These are phyloP conservation scores for Claviceps fusiformis DNA, from an alignment of 2,329 filamentous ascomycete species.

Conservation along the genomic window DNA sequence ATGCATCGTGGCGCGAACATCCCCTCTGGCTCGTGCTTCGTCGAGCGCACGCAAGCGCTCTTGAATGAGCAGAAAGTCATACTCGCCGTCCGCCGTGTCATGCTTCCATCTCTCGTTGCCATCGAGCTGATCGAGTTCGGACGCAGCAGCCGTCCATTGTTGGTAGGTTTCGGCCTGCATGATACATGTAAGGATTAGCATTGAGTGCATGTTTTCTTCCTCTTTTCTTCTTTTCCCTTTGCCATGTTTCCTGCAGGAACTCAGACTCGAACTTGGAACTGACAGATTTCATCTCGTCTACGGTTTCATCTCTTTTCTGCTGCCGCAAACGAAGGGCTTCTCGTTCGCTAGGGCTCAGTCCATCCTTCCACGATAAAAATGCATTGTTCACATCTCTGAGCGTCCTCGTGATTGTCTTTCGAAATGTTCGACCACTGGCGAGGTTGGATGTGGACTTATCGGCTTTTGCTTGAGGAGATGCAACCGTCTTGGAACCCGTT, in stretches of 20 bases:
- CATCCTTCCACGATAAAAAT: slow-evolving; percentile 37
- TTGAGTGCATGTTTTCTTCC: too few species aligned
- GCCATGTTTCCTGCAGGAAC: not conserved
- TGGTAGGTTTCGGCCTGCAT: slow-evolving; percentile 49
- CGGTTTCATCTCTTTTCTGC: slow-evolving; percentile 48
- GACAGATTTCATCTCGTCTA: slow-evolving; percentile 52
- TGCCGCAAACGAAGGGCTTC: slow-evolving; percentile 33
- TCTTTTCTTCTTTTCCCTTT: not conserved
- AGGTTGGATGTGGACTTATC: not conserved
- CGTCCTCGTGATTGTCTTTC: slow-evolving; percentile 2
- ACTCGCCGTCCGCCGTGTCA: slow-evolving; percentile 48
- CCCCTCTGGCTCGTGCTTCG: slow-evolving; percentile 54
- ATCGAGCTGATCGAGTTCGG: slow-evolving; percentile 65
- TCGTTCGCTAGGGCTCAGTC: slow-evolving; percentile 36
- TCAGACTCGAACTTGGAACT: slow-evolving; percentile 12
- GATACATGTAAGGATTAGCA: not conserved
- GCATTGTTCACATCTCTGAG: slow-evolving; percentile 23
- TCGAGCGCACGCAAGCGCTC: slow-evolving; percentile 61
- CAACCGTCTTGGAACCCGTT: not conserved
- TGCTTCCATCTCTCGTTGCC: slow-evolving; percentile 72
- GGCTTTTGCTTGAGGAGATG: not conserved
- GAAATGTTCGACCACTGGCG: not conserved
- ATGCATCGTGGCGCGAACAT: slow-evolving; percentile 66
- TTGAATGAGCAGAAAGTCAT: slow-evolving; percentile 56
- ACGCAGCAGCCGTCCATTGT: slow-evolving; percentile 65